Evolutionary conservation across 345 rosid species (phyloP).

Genomic region (Gossypioides kirkii): DNA sequence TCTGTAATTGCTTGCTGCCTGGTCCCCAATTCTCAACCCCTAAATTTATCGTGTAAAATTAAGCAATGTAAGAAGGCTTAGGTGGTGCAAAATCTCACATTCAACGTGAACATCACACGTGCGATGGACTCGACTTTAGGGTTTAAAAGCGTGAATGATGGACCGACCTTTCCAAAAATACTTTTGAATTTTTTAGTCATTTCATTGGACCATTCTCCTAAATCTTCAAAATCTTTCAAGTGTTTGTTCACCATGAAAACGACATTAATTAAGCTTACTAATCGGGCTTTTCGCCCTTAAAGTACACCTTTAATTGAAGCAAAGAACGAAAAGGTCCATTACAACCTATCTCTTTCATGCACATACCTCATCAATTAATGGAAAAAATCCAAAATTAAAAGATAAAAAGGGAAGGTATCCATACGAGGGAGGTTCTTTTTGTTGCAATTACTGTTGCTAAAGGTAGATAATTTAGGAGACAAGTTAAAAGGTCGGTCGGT

Average conservation of each 20-base stretch:
- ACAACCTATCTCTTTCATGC: neutral
- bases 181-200: neutral
- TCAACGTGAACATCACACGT: conserved; percentile 38
- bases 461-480: neutral
- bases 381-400: neutral
- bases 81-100: conserved; percentile 22
- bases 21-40: conserved; percentile 40
- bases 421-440: no score
- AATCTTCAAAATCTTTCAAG: neutral
- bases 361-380: neutral
- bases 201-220: neutral
- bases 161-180: conserved; percentile 1
- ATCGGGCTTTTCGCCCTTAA: neutral
- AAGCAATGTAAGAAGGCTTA: conserved; percentile 14
- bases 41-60: conserved; percentile 16
- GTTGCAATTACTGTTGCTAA: neutral
- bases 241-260: conserved; percentile 13
- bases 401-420: neutral
- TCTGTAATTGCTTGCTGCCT: conserved; percentile 27
- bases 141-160: neutral
- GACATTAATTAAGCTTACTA: conserved; percentile 4
- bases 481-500: neutral
- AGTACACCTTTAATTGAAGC: neutral
- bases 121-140: conserved; percentile 20
- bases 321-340: neutral